Conservation (phyloP, 1,284 basidiomycete species). For the Meripilus lineatus region DNA sequence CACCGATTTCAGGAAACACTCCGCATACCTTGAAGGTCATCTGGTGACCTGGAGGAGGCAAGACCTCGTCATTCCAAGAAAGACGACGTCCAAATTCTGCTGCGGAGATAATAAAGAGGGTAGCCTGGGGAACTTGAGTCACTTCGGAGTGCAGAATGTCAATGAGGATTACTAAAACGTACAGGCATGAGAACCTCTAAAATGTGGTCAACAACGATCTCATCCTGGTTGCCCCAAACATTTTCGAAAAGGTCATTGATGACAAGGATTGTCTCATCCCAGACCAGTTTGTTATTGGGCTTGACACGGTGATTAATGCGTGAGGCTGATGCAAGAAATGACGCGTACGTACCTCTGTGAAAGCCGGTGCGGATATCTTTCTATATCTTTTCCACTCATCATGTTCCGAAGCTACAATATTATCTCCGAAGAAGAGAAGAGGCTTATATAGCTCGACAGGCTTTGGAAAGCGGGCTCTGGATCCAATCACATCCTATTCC, state of each 20-base stretch:
- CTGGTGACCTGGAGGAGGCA: conserved; percentile 10
- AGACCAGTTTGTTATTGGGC: conserved; percentile 51
- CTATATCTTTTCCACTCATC: conserved; percentile 54
- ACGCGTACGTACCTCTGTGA: conserved; percentile 29
- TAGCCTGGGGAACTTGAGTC: too few species aligned
- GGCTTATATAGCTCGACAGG: conserved; percentile 24
- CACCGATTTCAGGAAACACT: neutral
- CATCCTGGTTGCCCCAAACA: conserved; percentile 29
- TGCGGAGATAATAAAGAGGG: conserved; percentile 46
- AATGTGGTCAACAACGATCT: conserved; percentile 28
- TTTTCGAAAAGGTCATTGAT: conserved; percentile 32
- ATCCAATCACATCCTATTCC: too few species aligned
- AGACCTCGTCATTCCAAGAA: conserved; percentile 14
- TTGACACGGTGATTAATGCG: conserved; percentile 1
- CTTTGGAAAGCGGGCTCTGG: conserved; percentile 30
- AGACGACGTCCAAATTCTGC: conserved; percentile 33
- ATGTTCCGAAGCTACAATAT: conserved; percentile 49
- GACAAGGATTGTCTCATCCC: conserved; percentile 45
- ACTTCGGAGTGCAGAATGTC: too few species aligned
- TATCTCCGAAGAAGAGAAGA: conserved; percentile 36
- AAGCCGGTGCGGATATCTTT: conserved; percentile 36
- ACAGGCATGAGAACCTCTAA: conserved; percentile 44
- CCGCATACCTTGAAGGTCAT: conserved; percentile 16
- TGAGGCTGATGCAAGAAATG: neutral
- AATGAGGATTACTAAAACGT: too few species aligned